Base-by-base conservation (phyloP, 2,329 filamentous ascomycete species). In the Ophiostoma novo-ulmi region DNA sequence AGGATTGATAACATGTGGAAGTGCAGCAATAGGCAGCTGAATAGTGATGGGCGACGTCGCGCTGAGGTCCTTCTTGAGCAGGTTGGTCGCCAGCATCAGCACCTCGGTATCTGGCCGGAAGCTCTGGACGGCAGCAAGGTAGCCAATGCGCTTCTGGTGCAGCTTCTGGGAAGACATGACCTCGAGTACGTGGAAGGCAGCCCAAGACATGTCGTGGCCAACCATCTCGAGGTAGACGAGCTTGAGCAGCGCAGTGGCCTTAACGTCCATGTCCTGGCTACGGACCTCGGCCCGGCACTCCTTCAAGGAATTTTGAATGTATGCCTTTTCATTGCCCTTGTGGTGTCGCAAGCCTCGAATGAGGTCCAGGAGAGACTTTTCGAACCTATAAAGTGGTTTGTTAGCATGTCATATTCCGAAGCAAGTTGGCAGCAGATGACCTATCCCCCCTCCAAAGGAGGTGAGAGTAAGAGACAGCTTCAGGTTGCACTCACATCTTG, bases 141-240 rank as follows among this genome's bases (percentile, higher is more conserved):
- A 99, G 71, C 94, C 95, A 64, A 97, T 93, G 74, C 94, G 87
- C 81, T 99, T 99, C 80, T 97, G 94, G 75, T 93, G 87, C 79
- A 97, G 97, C 79, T 97, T 98, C 67, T 91, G 85, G 55, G 93
- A 97, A 52, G 94, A 97, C 95, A 99, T 99, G 81, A 99, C 95
- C 82, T 99, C 95, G 67, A 99, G 89, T 69, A 98, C 94, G 79
- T 99, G 92, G 81, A 99, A 99, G 14, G 94, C 94, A 4, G 95
- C 95, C 95, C 95, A 99, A 3, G 94, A 97, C 95, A 99, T 99
- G 81, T 98, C 95, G 79, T 98, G 92, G 17, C 95, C 95, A 75
- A 98, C 94, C 95, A 99, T 99, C 80, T 99, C 95, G 75, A 99
- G 88, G 79, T 99, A 99, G 69, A 97, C 90, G 76, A 99, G 87